Conservation (phyloP, 345 rosid genomes). For the Bruguiera parviflora region DNA sequence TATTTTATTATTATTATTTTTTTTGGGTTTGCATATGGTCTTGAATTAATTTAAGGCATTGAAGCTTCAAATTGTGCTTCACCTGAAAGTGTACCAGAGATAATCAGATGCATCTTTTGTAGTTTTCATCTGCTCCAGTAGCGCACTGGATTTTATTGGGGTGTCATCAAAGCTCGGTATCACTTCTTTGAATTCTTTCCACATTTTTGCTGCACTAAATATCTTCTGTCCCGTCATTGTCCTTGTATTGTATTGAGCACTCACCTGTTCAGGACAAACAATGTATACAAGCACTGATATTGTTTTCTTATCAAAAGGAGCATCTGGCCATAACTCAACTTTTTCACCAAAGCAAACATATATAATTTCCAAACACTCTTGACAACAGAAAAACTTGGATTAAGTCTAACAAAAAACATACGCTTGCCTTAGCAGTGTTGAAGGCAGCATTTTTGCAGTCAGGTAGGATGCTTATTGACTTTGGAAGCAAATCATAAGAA, state of each 20-base stretch:
- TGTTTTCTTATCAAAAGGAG: no score
- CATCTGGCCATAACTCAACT: no score
- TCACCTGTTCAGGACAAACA: conserved; percentile 40
- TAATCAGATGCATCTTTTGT: conserved; percentile 81
- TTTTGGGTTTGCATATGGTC: no score
- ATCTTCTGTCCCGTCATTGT: conserved; percentile 14
- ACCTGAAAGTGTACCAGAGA: conserved; percentile 75
- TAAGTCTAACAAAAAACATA: not conserved
- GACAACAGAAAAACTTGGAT: not conserved
- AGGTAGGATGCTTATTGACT: conserved; percentile 66
- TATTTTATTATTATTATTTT: no score
- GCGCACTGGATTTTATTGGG: conserved; percentile 40
- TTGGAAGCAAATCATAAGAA: conserved; percentile 51
- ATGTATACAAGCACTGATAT: not conserved
- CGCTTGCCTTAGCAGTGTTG: conserved; percentile 64
- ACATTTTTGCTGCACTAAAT: conserved; percentile 22
- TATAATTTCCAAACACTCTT: not conserved
- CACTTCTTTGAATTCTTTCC: conserved; percentile 57
- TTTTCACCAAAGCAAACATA: no score
- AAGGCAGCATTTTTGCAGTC: conserved; percentile 68
- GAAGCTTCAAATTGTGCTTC: not conserved
- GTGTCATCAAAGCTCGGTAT: conserved; percentile 48
- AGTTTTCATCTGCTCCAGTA: conserved; percentile 63
- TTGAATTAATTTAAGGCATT: no score
- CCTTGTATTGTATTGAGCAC: conserved; percentile 47